Conservation (phyloP, 139 green algal genomes). For the Protoeuglena noctilucae region DNA sequence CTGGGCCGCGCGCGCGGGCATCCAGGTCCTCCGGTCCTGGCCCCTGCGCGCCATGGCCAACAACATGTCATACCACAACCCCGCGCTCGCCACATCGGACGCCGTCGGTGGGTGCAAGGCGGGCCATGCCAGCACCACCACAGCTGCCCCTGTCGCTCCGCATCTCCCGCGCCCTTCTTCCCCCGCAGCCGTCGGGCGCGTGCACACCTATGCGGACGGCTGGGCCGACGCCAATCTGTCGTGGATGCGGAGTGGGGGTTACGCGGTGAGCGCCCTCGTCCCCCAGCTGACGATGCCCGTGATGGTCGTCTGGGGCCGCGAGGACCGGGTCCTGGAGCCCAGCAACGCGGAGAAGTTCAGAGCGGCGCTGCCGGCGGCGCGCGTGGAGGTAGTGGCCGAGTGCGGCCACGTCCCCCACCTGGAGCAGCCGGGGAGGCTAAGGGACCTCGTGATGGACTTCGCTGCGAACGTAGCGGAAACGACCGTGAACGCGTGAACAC, state of each 20-base stretch:
- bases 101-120: too few species aligned
- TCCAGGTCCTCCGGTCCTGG: slow-evolving; percentile 44
- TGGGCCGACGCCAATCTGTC: slow-evolving; percentile 73
- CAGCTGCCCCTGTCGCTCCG: background rate
- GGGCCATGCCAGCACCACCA: background rate
- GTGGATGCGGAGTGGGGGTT: slow-evolving; percentile 83
- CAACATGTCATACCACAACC: slow-evolving; percentile 68
- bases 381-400: too few species aligned
- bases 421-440: too few species aligned
- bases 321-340: slow-evolving; percentile 67
- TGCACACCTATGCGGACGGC: slow-evolving; percentile 30
- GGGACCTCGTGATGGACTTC: too few species aligned
- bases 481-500: too few species aligned
- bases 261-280: slow-evolving; percentile 36
- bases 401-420: too few species aligned
- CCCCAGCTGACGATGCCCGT: slow-evolving; percentile 34
- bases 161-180: background rate
- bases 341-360: slow-evolving; percentile 38
- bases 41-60: slow-evolving; percentile 49
- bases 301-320: slow-evolving; percentile 78
- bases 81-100: too few species aligned
- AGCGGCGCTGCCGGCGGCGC: too few species aligned
- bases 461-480: too few species aligned
- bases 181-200: slow-evolving; percentile 3
- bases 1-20: slow-evolving; percentile 29